Evolutionary conservation across 768 basidiomycete species (phyloP), one percentile per base, ranked within the genome.

Genomic region (Mycena olivaceomarginata): DNA sequence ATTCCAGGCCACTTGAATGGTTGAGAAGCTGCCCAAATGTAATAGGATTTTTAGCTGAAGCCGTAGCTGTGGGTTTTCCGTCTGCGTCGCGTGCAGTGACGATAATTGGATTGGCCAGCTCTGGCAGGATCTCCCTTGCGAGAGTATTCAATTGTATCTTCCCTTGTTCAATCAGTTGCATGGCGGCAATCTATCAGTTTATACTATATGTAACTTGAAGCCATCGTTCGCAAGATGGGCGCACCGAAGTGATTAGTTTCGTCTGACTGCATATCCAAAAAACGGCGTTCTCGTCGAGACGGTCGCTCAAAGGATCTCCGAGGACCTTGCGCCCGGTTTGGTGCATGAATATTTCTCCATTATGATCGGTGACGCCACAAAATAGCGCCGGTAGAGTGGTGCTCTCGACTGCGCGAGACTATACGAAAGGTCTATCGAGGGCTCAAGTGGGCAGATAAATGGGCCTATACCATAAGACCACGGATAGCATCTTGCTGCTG

Each of bases 191-290:
- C 85, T 86, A 59, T 25, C 4, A n/a, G 15, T 48, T n/a, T 18
- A 25, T 10, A 59, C n/a, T n/a, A 69, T n/a, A 63, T 67, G 31
- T 59, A 9, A 57, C 25, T 20, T 2, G 25, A 22, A 8, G 16
- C 25, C 11, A 56, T 9, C 39, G 37, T 46, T 40, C 48, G 13
- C 8, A 13, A 16, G 16, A 40, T 7, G 57, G 4, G 77, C 85
- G 8, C 72, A 86, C 87, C 25, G 85, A 81, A 22, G 82, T 81
- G 20, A 86, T 70, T 41, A 87, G 72, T 71, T 87, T 87, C 1
- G 85, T 86, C 78, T 83, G 82, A 70, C 87, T 87, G 77, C 86
- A 87, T n/a, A 87, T 78, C 86, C 86, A 86, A 71, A 85, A 84
- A 41, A 86, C 73, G 22, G 80, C 81, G 66, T 85, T 82, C 25